Evolutionary conservation across 2,329 filamentous ascomycete species (phyloP), one percentile per base, ranked within the genome.

Genomic region (Ceratocystis albifundus): DNA sequence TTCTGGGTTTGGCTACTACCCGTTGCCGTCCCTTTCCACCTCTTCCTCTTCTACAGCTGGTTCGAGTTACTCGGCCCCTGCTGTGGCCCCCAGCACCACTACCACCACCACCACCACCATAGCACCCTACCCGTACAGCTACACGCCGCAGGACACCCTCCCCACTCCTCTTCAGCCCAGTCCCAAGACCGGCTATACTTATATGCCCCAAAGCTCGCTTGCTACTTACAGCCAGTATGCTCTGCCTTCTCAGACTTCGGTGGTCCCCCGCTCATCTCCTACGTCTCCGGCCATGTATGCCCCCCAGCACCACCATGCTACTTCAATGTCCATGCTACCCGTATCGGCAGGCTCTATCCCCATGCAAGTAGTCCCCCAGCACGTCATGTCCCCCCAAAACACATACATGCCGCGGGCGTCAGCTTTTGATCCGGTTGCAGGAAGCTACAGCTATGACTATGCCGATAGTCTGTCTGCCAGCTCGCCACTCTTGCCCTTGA

Each of bases 51-150:
- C 20, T 20, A 17, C 53, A 7, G 53, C 25, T 0, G 53, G 15
- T 4, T 59, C 53, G n/a, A 7, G 25, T 1, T 59, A 59, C 28
- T 59, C 53, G 32, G 2, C 53, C 36, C n/a, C 55, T 36, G 6
- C 55, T 5, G 5, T 12, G 25, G 28, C 53, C 12, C 10, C 53
- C 6, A 12, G 22, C 17, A 10, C 22, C 10, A 15, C 50, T 4
- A 28, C 15, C 15, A n/a, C n/a, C n/a, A n/a, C 53, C 6, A 12
- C 12, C 17, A 10, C 22, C 10, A 15, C 50, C 4, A 28, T 25
- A 5, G 50, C 50, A 20, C 25, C 6, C 55, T 59, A 32, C 4
- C 50, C 61, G 12, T 63, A 63, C 61, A 50, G 25, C 61, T 63
- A 50, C 41, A 30, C 61, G 25, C 25, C 61, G 15, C 45, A 46